Percentiles rank a stretch among this genome's conserved stretches.
Evolutionary conservation across 306 rosid genomes (phyloP).

Genomic region (Medicago truncatula): MtrunA17r5.0-ANR NC_053044.1:50528501-50529000

Average conservation of each 20-base stretch:
- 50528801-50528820: constrained; percentile 31
- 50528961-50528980: constrained; percentile 46
- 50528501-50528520: not conserved
- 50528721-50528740: not conserved
- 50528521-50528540: not conserved
- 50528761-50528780: constrained; percentile 26
- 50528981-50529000: constrained; percentile 32
- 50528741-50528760: too few relatives aligned
- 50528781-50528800: constrained; percentile 15
- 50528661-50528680: not conserved
- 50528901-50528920: constrained; percentile 51
- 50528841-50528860: constrained; percentile 47
- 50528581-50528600: not conserved
- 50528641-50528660: not conserved
- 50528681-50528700: not conserved
- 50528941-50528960: constrained; percentile 45
- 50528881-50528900: constrained; percentile 19
- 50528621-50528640: not conserved
- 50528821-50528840: constrained; percentile 58
- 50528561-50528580: not conserved
- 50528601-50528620: not conserved
- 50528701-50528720: not conserved
- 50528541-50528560: constrained; percentile 1
- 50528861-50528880: constrained; percentile 44
- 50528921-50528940: constrained; percentile 64